phyloP scores from a whole-genome alignment of 495 filamentous ascomycete genomes.

The Hypomontagnella monticulosa region DNA sequence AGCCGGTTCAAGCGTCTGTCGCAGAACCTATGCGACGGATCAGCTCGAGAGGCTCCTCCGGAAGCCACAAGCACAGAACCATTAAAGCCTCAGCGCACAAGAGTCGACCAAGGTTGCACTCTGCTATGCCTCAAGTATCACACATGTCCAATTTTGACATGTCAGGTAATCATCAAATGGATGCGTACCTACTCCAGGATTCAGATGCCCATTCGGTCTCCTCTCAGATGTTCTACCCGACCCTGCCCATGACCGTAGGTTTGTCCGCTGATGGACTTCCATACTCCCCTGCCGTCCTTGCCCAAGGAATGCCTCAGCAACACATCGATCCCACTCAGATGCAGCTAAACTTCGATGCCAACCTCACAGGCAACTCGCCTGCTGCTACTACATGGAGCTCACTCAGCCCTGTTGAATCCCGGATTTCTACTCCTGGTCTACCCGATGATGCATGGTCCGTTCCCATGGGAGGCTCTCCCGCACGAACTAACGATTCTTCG shows the following conservation, averaged over 20 bases:
- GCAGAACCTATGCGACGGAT: conserved; percentile 60
- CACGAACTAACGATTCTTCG: conserved; percentile 58
- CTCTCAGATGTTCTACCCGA: conserved; percentile 52
- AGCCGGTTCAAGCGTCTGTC: conserved; percentile 46
- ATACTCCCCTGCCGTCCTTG: conserved; percentile 50
- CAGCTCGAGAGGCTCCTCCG: conserved; percentile 58
- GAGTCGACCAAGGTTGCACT: conserved; percentile 55
- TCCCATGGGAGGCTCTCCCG: conserved; percentile 53
- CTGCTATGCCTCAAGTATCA: conserved; percentile 52
- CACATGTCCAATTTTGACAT: conserved; percentile 61
- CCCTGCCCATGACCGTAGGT: conserved; percentile 52
- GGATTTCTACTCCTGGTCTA: conserved; percentile 57
- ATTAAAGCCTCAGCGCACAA: conserved; percentile 57
- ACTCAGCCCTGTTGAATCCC: conserved; percentile 59
- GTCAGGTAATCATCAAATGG: conserved; percentile 59
- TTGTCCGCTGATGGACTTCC: conserved; percentile 54
- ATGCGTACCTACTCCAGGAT: conserved; percentile 59
- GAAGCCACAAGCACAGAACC: conserved; percentile 59
- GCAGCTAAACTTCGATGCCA: conserved; percentile 54
- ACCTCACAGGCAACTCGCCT: conserved; percentile 54
- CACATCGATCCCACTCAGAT: conserved; percentile 55
- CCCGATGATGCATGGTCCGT: conserved; percentile 59
- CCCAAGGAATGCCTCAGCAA: conserved; percentile 52
- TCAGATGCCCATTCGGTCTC: conserved; percentile 56
- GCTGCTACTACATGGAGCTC: conserved; percentile 58